Evolutionary conservation across 2,329 filamentous ascomycete genomes (phyloP), one percentile per base, ranked within the genome.

Genomic region (Fusarium sp.): DNA sequence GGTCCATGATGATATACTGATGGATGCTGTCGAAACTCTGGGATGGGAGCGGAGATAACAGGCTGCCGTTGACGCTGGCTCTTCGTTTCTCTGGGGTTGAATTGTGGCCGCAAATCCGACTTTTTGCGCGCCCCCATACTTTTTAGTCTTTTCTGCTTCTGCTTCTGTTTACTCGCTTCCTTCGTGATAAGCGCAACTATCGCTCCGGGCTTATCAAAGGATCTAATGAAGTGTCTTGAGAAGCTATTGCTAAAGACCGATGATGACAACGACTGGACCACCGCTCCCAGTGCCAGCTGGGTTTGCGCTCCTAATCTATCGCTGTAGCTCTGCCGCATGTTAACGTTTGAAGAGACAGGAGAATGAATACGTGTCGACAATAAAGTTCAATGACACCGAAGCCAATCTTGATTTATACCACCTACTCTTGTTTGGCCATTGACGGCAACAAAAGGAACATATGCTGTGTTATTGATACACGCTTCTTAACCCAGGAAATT

Each of bases 151-250:
- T 29, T 29, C 22, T 27, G 41, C n/a, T 18, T 32, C 22, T 22
- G 22, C 22, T 22, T n/a, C 15, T 22, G 34, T 15, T 18, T 20
- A 10, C 24, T 30, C n/a, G 32, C n/a, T 27, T 44, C 48, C 13
- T 30, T 18, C 22, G 25, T 55, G 20, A 69, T 44, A 29, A 43
- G 43, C 9, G 54, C n/a, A 18, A 69, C n/a, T 44, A 60, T 10
- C 15, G n/a, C 24, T 12, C 32, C 13, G 41, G 54, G 18, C 20
- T 56, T 69, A 16, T 47, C 25, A 11, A 38, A 10, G 13, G 43
- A 30, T 11, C 8, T 20, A 7, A 51, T 18, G 13, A 53, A 22
- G 2, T 20, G 32, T 32, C 24, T 18, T n/a, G 60, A 43, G 13
- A 41, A 20, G 15, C 6, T 30, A 18, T 13, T 10, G 8, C 9